Evolutionary conservation across 1,139 yeast genomes (phyloP), one percentile per base, ranked within the genome.

Genomic region (Candida sanyaensis): DNA sequence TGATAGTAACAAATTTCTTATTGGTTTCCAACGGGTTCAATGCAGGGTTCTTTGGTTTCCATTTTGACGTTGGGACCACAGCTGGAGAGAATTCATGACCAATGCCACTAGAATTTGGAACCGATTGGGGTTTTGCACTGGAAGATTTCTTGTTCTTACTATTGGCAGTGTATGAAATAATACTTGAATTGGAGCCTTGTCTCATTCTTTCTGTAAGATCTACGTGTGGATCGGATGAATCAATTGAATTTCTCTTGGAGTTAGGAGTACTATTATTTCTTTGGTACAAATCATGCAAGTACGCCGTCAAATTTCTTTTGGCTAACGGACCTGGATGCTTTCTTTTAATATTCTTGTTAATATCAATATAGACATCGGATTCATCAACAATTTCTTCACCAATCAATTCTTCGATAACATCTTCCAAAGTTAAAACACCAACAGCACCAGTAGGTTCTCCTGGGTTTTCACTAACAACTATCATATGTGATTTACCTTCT

Each of bases 301-400:
- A 86, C 9, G 84, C 77, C 5, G 90, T 80, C 55, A 86, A 75
- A 59, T 86, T 84, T 57, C 91, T 75, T 62, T 86, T 87, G 13
- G 88, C 77, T 53, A 90, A 73, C 0, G 97, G 97, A 2, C 96
- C 96, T 1, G 97, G 97, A 55, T 84, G 84, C 31, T 81, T 78
- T 59, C 96, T 77, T 63, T 86, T 87, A 61, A 91, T 90, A 57
- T 89, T 88, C 56, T 88, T 88, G 66, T 90, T 91, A 54, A 92
- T 88, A 67, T 91, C 97, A 50, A 92, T 81, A 62, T 88, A 92
- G 26, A 92, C 98, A 64, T 93, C 99, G n/a, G 92, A 84, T 66
- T 93, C 99, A 64, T 93, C 99, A 44, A 93, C 92, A 60, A 93
- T 93, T 65, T 93, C 99, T 66, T 93, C 98, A 48, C 99, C 99